Conservation (phyloP, 2,329 filamentous ascomycete species). For the Fusarium setosum region DNA sequence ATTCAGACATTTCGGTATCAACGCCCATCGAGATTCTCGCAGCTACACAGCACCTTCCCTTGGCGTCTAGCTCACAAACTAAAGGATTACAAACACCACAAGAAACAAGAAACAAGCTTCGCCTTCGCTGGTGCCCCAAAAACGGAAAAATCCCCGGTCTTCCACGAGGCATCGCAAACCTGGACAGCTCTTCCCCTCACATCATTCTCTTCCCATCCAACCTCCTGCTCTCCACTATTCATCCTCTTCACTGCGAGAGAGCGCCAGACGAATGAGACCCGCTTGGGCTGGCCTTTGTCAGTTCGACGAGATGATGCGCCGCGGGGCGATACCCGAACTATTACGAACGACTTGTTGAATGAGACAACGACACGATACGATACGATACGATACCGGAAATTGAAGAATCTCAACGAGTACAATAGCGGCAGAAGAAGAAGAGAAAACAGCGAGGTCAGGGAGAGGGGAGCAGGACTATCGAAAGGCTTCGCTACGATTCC, state of each 20-base stretch:
- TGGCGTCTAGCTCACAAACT: not conserved
- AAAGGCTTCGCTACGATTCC: conserved; percentile 29
- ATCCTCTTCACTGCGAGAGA: not conserved
- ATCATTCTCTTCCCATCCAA: not conserved
- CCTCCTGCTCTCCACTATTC: not conserved
- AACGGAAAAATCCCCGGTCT: conserved; percentile 13
- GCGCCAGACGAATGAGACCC: not conserved
- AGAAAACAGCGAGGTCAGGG: not conserved
- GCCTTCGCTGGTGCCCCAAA: conserved; percentile 8
- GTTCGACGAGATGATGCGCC: conserved; percentile 5
- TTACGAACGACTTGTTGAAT: not conserved
- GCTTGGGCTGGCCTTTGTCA: not conserved
- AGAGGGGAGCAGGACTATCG: conserved; percentile 2
- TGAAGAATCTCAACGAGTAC: too few species aligned
- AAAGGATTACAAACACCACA: conserved; percentile 12
- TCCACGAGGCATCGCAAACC: conserved; percentile 11
- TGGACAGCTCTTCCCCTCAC: not conserved
- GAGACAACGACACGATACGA: not conserved
- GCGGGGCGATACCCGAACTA: not conserved
- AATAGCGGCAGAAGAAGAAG: too few species aligned
- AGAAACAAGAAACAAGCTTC: conserved; percentile 3
- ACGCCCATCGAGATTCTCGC: not conserved
- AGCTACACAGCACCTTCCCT: not conserved
- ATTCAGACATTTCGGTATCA: not conserved
- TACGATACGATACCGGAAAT: too few species aligned